Base-by-base conservation (phyloP, 306 rosid genomes). In the Psophocarpus tetragonolobus region DNA sequence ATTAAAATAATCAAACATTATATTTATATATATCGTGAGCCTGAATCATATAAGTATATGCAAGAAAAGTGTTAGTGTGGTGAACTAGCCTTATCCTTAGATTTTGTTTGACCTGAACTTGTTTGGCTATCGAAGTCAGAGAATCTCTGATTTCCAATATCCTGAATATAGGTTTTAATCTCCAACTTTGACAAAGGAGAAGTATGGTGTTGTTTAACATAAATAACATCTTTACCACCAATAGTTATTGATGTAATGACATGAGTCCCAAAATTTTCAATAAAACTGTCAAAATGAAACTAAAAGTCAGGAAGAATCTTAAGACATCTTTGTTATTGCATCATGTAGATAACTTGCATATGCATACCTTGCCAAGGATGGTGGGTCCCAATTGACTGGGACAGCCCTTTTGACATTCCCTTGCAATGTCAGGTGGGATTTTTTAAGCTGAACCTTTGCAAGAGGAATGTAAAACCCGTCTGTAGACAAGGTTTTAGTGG, bases 151-250 rank as follows among this genome's bases (percentile, higher is more conserved):
- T 89, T 88, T 69, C 89, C 92, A 79, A 90, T 80, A 45, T 92
- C 92, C 81, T 90, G 87, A 79, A 80, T 82, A 77, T 92, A 92
- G 67, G 79, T 92, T 68, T 92, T 92, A 11, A 92, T 82, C 90
- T 92, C 97, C 84, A 56, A 79, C 61, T 84, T 90, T 67, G 93
- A 83, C 73, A 92, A 76, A 26, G 93, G 81, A 18, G 97, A 92
- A 60, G 90, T 78, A 60, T 83, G 87, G 82, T 88, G 96, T 78
- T 92, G 97, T 86, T 87, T 92, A 21, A 92, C 91, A 75, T 87
- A 92, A 75, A 92, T 90, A 50, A 92, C 87, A 86, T 92, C 97
- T 82, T 92, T 92, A 60, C 96, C 96, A 24, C 97, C 93, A 78
- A 92, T 90, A 35, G 96, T 92, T 80, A 92, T 78, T 38, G 97